Conservation (phyloP, 2,329 filamentous ascomycete genomes). For the Hysterium pulicare region DNA sequence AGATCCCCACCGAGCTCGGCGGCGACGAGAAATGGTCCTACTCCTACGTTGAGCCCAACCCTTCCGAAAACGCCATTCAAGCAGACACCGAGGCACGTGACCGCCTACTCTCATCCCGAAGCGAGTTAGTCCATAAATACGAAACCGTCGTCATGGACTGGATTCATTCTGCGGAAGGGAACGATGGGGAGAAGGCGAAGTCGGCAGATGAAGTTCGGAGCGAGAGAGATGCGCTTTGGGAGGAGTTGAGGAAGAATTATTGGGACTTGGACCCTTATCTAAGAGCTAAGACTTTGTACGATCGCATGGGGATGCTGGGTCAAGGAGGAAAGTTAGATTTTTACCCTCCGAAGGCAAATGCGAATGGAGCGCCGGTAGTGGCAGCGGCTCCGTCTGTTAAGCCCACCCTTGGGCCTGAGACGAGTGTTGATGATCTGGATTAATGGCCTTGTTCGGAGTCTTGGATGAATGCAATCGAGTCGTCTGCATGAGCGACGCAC, state of each 20-base stretch:
- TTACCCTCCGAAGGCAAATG: constrained; percentile 50
- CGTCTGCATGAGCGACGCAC: too few species aligned
- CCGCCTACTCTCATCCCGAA: constrained; percentile 61
- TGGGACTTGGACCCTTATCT: constrained; percentile 89
- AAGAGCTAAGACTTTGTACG: constrained; percentile 78
- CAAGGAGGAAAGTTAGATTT: constrained; percentile 67
- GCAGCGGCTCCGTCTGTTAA: constrained; percentile 7
- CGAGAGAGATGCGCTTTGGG: constrained; percentile 61
- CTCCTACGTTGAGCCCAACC: constrained; percentile 70
- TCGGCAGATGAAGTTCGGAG: constrained; percentile 43
- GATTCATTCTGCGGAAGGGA: constrained; percentile 56
- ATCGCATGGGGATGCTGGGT: constrained; percentile 70
- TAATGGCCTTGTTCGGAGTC: too few species aligned
- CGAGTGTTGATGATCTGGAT: constrained; percentile 35
- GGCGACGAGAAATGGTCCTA: constrained; percentile 85
- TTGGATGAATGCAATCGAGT: too few species aligned
- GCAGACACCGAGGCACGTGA: constrained; percentile 60
- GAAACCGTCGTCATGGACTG: constrained; percentile 73
- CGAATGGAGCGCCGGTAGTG: constrained; percentile 5
- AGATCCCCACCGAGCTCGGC: constrained; percentile 79
- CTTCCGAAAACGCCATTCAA: constrained; percentile 75
- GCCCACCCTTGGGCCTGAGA: too few species aligned
- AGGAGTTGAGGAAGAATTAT: constrained; percentile 68
- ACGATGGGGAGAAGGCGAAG: constrained; percentile 44
- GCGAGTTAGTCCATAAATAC: constrained; percentile 65